Base-by-base conservation (phyloP, 495 filamentous ascomycete genomes). In the Tuber magnatum region DNA sequence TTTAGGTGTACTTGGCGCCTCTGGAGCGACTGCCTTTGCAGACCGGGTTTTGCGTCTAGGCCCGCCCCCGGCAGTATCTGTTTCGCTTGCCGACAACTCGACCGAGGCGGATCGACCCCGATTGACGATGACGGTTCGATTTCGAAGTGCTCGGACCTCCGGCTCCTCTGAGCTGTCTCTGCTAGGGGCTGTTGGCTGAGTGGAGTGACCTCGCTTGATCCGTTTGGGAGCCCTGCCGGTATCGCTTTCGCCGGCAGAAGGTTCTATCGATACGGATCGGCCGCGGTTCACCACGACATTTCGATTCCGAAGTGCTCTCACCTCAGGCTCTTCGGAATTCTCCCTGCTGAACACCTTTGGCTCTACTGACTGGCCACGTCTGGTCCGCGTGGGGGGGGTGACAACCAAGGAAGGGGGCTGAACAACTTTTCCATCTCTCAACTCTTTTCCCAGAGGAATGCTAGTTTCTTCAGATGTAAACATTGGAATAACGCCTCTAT, bases 171-270 rank as follows among this genome's bases (percentile, higher is more conserved):
- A 68, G 75, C n/a, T 61, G 12, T 16, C n/a, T 28, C n/a, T 61
- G 51, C n/a, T 32, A 32, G 51, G 51, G 38, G 7, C 75, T 77
- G 51, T 46, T 79, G 24, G 56, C 28, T 32, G 51, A 3, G n/a
- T 61, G n/a, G 51, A 32, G n/a, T 28, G 28, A 12, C 51, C 12
- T 32, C 51, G 51, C 51, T 61, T 61, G 51, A 2, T 32, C 51
- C 51, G n/a, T 32, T 61, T 61, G 51, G 51, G 51, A 32, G 28
- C n/a, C n/a, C 51, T 68, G 68, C 77, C 78, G 7, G 40, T 68
- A 24, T 79, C 77, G 14, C 76, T 79, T 20, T 79, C 77, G 41
- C 78, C 76, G 16, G 77, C 77, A 4, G 77, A 79, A 40, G 74
- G 65, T 24, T 78, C 77, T 10, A 71, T 70, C 61, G 76, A 75